Conservation (phyloP, 305 asterid genomes). For the Fraxinus paxiana region DNA sequence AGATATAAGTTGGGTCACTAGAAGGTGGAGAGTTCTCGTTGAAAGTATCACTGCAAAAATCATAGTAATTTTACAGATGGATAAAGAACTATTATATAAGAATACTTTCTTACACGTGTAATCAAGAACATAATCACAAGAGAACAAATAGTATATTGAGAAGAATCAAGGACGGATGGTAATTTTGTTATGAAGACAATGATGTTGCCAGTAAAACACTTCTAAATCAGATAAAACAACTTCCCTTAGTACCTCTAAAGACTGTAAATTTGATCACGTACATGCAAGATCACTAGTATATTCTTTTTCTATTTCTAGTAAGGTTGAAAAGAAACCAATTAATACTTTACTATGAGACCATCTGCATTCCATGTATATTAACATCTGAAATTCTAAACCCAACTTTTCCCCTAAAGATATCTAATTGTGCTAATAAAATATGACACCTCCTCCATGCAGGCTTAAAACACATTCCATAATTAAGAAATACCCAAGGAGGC, state of each 20-base stretch:
- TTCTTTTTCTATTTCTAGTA: not conserved
- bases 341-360: not conserved
- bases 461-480: not conserved
- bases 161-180: not conserved
- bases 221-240: not conserved
- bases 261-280: not conserved
- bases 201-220: not conserved
- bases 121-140: not conserved
- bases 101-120: not conserved
- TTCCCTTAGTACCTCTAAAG: not conserved
- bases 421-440: not conserved
- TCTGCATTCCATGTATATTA: not conserved
- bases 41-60: constrained; percentile 74
- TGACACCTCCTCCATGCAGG: not conserved
- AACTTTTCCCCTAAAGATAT: not conserved
- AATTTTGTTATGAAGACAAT: not conserved
- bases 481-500: not conserved
- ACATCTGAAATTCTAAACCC: not conserved
- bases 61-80: constrained; percentile 8
- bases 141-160: not conserved
- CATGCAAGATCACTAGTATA: not conserved
- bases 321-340: not conserved
- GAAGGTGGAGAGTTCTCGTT: constrained; percentile 95
- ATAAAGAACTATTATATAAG: constrained; percentile 3
- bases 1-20: constrained; percentile 68